These are phyloP conservation scores for Arachis stenosperma DNA, from an alignment of 306 rosid species.

Conservation along the genomic window DNA sequence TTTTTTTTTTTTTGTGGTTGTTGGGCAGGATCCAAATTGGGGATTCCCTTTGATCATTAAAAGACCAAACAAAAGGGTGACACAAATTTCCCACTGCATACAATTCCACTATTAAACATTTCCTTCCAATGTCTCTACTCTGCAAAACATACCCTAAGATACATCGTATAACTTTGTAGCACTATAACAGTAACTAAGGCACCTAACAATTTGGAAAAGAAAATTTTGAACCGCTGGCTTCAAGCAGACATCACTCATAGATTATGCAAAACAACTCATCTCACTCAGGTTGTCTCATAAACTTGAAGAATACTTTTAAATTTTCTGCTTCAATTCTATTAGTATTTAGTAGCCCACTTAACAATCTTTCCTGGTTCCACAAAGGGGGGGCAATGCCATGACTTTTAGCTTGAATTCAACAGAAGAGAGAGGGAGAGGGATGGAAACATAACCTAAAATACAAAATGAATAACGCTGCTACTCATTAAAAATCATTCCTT, in stretches of 20 bases:
- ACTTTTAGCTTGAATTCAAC: neutral
- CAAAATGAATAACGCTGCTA: too few species aligned
- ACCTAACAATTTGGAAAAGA: neutral
- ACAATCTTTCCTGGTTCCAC: neutral
- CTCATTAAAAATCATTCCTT: neutral
- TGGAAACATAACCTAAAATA: too few species aligned
- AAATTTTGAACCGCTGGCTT: slow-evolving; percentile 15
- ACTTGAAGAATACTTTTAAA: slow-evolving; percentile 19
- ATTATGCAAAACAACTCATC: slow-evolving; percentile 18
- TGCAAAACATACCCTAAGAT: neutral
- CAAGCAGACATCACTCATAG: slow-evolving; percentile 12
- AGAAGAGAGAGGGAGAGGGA: too few species aligned
- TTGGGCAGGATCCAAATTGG: too few species aligned
- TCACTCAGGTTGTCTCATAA: slow-evolving; percentile 15
- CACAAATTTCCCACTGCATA: too few species aligned
- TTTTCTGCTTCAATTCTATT: neutral
- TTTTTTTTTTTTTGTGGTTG: too few species aligned
- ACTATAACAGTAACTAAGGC: slow-evolving; percentile 3
- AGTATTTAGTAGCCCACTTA: slow-evolving; percentile 14
- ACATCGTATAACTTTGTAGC: slow-evolving; percentile 6
- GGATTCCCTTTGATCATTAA: too few species aligned
- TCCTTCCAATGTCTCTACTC: too few species aligned
- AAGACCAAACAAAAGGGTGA: too few species aligned
- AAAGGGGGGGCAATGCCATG: too few species aligned
- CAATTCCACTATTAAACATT: too few species aligned